Evolutionary conservation across 2,329 filamentous ascomycete species (phyloP), one percentile per base, ranked within the genome.

Genomic region (Madurella mycetomatis): DNA sequence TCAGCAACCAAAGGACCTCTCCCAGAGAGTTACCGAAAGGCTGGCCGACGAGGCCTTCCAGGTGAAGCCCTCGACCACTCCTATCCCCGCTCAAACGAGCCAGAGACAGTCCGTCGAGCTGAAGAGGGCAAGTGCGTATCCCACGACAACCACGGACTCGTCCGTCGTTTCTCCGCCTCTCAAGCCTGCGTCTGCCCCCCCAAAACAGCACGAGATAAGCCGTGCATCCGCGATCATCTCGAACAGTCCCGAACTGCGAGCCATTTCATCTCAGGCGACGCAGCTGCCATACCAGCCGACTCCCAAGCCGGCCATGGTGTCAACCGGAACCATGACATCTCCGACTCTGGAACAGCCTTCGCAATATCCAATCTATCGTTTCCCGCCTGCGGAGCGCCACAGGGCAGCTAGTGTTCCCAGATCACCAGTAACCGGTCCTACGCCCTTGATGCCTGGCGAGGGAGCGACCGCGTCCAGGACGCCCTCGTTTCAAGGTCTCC

Each of bases 11-110:
- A 77, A 78, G 16, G 76, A 79, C 50, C 70, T 90, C 15, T 83
- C 79, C 32, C 82, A 88, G 64, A 79, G 83, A 57, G 82, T 94
- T 9, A 83, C 87, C 0, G 84, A 91, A 65, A 87, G 86, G 40
- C 73, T 96, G 47, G 90, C 88, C 2, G 91, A 96, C 64, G 86
- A 95, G 66, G 90, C 86, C 0, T 96, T 97, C 70, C 83, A 80
- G 15, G 72, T 76, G 34, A 75, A 73, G 17, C 54, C 63, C 15
- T 60, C 61, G 39, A 65, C 65, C 7, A 49, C 54, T 2, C 59
- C 54, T 41, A 52, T 64, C 11, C 60, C 68, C 12, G 59, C 61
- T 1, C 59, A 66, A 18, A 57, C 67, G 47, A 67, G 58, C 51
- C 65, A 67, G 16, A 69, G 67, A 41, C 53, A 62, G 39, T 59